Conservation (phyloP, 495 filamentous ascomycete genomes). For the Tuber aestivum region DNA sequence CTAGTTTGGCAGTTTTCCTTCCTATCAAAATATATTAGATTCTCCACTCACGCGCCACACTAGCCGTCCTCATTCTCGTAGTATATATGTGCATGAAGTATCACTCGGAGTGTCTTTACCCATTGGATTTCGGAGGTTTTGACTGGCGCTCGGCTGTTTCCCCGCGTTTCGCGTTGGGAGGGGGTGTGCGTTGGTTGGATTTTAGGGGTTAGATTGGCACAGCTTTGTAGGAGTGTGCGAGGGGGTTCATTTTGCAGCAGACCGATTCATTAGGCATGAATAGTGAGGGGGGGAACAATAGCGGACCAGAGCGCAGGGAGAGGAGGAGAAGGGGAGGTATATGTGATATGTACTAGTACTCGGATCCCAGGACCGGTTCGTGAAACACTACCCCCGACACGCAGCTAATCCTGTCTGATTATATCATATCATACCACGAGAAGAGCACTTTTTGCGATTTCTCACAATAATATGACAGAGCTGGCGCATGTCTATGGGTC, state of each 20-base stretch:
- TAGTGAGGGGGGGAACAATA: not conserved
- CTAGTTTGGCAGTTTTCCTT: not conserved
- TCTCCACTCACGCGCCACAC: not conserved
- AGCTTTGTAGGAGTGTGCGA: not conserved
- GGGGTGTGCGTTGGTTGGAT: not conserved
- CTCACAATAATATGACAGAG: too few species aligned
- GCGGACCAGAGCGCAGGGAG: not conserved
- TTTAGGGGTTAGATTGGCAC: not conserved
- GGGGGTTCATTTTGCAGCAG: not conserved
- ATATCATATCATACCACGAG: too few species aligned
- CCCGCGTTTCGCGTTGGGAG: not conserved
- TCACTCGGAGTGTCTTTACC: not conserved
- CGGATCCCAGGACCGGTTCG: too few species aligned
- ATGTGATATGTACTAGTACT: too few species aligned
- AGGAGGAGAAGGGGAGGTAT: too few species aligned
- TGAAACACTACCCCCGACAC: too few species aligned
- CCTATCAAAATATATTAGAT: not conserved
- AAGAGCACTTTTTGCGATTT: too few species aligned
- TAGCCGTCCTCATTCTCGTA: not conserved
- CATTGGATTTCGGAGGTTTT: not conserved
- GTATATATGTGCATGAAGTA: slow-evolving; percentile 1
- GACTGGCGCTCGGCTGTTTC: not conserved
- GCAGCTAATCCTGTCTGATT: too few species aligned
- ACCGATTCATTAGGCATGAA: not conserved
- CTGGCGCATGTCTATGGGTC: too few species aligned